phyloP scores from a whole-genome alignment of 1,284 basidiomycete genomes.

The Crepidotus sp. region DNA sequence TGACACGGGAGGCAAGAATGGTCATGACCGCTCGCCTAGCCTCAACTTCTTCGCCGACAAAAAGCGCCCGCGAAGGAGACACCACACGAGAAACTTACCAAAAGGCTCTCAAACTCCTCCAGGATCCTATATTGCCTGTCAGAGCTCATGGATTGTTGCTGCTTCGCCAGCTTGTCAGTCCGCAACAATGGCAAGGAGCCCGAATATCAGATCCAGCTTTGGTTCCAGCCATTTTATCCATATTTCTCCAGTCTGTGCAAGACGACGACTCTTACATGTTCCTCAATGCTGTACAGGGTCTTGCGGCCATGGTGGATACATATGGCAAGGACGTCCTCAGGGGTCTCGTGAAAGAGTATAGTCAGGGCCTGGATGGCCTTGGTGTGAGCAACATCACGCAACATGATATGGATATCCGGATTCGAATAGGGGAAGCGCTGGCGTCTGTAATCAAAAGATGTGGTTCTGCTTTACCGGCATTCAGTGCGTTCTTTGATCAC shows the following conservation, averaged over 20 bases:
- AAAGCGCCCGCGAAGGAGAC: conserved; percentile 27
- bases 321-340: conserved; percentile 69
- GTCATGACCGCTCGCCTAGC: conserved; percentile 74
- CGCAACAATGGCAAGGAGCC: conserved; percentile 17
- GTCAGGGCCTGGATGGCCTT: conserved; percentile 42
- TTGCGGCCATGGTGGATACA: conserved; percentile 74
- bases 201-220: conserved; percentile 48
- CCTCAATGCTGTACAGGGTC: conserved; percentile 85
- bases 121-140: conserved; percentile 92
- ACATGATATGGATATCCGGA: conserved; percentile 67
- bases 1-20: conserved; percentile 72
- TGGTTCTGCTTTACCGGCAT: conserved; percentile 59
- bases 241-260: conserved; percentile 80
- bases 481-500: conserved; percentile 46
- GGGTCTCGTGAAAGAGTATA: conserved; percentile 58
- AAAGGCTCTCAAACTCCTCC: conserved; percentile 78
- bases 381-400: conserved; percentile 41
- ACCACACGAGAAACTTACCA: conserved; percentile 65
- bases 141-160: conserved; percentile 86
- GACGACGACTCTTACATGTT: conserved; percentile 96
- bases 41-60: conserved; percentile 35
- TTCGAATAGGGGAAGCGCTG: conserved; percentile 86
- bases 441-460: conserved; percentile 70
- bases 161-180: conserved; percentile 63
- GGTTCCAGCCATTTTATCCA: conserved; percentile 76